Percentiles rank a stretch among this genome's conserved stretches.
Evolutionary conservation across 495 filamentous ascomycete species (phyloP).

Genomic region (Xylaria nigripes): DNA sequence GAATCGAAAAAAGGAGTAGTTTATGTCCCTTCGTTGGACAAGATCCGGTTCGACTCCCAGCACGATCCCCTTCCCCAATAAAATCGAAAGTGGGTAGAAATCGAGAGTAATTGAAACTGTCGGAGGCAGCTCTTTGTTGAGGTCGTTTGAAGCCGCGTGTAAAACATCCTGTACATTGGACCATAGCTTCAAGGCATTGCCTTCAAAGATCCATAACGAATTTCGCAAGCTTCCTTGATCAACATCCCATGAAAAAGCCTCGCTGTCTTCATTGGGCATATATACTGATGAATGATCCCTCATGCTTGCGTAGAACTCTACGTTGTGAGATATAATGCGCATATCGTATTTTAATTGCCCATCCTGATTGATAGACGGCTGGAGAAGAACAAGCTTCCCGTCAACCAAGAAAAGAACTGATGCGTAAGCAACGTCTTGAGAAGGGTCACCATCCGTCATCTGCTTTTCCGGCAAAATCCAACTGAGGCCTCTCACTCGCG

Average conservation of each 20-base stretch:
- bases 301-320: slow-evolving; percentile 90
- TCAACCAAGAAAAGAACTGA: slow-evolving; percentile 92
- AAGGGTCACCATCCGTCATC: slow-evolving; percentile 82
- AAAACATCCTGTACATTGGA: slow-evolving; percentile 84
- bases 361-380: slow-evolving; percentile 67
- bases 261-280: slow-evolving; percentile 14
- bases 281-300: slow-evolving; percentile 62
- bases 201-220: slow-evolving; percentile 93
- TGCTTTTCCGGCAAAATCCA: slow-evolving; percentile 95
- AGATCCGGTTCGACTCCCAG: slow-evolving; percentile 88
- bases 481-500: slow-evolving; percentile 83
- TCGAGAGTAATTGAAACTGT: slow-evolving; percentile 63
- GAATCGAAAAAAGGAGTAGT: slow-evolving; percentile 78
- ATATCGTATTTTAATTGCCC: slow-evolving; percentile 94
- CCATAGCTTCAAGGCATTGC: slow-evolving; percentile 75
- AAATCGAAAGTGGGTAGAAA: slow-evolving; percentile 87
- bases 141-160: slow-evolving; percentile 52
- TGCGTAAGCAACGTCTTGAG: slow-evolving; percentile 90
- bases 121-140: slow-evolving; percentile 50
- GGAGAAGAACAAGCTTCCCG: slow-evolving; percentile 87
- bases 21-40: slow-evolving; percentile 80
- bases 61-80: slow-evolving; percentile 77
- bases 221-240: slow-evolving; percentile 58
- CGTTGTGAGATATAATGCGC: slow-evolving; percentile 88
- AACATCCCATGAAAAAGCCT: slow-evolving; percentile 19